Conservation (phyloP, 371 early-diverging fungal genomes). For the Apophysomyces trapeziformis region DNA sequence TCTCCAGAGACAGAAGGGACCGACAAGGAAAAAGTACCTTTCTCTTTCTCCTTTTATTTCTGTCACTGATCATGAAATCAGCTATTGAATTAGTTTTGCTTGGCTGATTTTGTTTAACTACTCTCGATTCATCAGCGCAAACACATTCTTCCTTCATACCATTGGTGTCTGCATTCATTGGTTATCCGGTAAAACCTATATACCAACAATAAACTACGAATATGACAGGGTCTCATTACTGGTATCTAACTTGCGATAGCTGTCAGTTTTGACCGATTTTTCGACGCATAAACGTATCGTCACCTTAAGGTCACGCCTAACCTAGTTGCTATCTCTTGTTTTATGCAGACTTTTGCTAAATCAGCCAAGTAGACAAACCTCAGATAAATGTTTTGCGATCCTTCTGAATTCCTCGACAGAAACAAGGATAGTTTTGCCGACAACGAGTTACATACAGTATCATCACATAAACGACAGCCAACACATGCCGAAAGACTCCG, state of each 20-base stretch:
- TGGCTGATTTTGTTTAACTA: neutral
- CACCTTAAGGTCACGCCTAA: neutral
- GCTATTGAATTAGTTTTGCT: neutral
- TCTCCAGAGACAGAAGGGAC: slow-evolving; percentile 6
- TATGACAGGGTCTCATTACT: too few species aligned
- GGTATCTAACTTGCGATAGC: neutral
- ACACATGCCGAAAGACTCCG: slow-evolving; percentile 41
- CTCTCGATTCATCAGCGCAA: neutral
- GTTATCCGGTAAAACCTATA: too few species aligned
- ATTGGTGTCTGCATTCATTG: neutral
- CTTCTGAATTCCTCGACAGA: neutral
- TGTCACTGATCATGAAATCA: neutral
- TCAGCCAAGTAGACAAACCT: neutral
- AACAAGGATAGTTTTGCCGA: neutral
- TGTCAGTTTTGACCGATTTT: neutral
- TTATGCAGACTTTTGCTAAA: slow-evolving; percentile 1
- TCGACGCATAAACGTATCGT: slow-evolving; percentile 4
- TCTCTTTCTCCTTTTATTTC: neutral
- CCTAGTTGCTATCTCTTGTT: too few species aligned
- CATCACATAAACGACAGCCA: slow-evolving; percentile 17
- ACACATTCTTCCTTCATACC: neutral
- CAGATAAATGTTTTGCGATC: neutral
- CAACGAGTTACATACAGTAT: neutral
- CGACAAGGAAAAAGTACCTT: neutral
- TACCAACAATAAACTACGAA: too few species aligned